Evolutionary conservation across 441 rosid genomes (phyloP), one percentile per base, ranked within the genome.

Genomic region (Aquilaria agallochum): DNA sequence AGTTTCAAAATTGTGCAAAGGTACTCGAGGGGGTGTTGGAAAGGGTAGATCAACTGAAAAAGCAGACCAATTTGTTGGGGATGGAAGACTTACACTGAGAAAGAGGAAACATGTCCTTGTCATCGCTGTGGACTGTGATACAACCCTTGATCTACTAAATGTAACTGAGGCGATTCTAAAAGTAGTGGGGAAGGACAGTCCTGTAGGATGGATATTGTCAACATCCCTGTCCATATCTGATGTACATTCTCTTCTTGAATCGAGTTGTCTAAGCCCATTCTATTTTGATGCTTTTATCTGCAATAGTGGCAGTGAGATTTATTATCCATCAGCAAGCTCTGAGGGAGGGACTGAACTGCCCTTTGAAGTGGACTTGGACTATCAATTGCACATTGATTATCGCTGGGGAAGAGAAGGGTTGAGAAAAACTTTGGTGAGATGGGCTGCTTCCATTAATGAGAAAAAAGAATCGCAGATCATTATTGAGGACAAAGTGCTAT

Each of bases 231-330:
- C 92, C 59, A 83, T 95, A 57, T 78, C 88, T 11, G 97, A 95
- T 83, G 73, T 89, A 53, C 88, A 82, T 44, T 66, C 86, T 10
- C 68, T 81, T 69, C 72, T 95, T 55, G 72, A 71, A 56, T 84
- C 89, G 0, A 88, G 86, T 59, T 90, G 84, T 32, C 77, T 91
- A 53, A 84, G 73, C 63, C 82, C 86, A 1, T 71, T 53, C 62
- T 96, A 88, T 67, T 89, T 91, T 59, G 96, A 89, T 74, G 97
- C 92, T 63, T 88, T 81, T 66, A 85, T 95, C 62, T 91, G 99
- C 72, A 95, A 83, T 56, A 91, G 97, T 67, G 99, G 99, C 20
- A 81, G 96, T 58, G 97, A 89, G 48, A 83, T 95, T 68, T 92
- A 86, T 76, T 88, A 91, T 73, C 83, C 97, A 44, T 74, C 89